Evolutionary conservation across 441 rosid species (phyloP).

Genomic region (Kokia cookei): DNA sequence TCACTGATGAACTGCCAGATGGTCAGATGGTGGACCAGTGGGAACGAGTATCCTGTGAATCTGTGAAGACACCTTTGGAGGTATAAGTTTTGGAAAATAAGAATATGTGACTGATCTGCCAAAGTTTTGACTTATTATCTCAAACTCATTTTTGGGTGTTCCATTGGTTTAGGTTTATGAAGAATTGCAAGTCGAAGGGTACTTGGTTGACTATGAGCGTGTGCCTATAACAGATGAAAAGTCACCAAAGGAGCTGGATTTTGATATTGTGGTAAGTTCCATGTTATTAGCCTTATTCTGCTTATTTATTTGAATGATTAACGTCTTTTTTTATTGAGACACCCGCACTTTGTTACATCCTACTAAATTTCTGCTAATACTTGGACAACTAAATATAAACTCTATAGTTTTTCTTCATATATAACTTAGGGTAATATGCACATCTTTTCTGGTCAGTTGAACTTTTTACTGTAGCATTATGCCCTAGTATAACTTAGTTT

Average conservation of each 20-base stretch:
- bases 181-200: slow-evolving; percentile 87
- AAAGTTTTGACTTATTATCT: slow-evolving; percentile 3
- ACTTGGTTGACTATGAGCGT: slow-evolving; percentile 90
- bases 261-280: slow-evolving; percentile 76
- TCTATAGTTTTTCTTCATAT: too few relatives aligned
- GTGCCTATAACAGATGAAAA: slow-evolving; percentile 99
- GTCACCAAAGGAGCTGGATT: slow-evolving; percentile 90
- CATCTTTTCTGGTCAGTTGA: too few relatives aligned
- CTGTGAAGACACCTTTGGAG: slow-evolving; percentile 94
- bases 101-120: slow-evolving; percentile 5
- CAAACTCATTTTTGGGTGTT: slow-evolving; percentile 13
- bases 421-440: too few relatives aligned
- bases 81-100: slow-evolving; percentile 31
- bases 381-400: neutral
- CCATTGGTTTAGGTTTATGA: slow-evolving; percentile 62
- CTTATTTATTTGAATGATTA: neutral
- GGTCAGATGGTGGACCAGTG: slow-evolving; percentile 99
- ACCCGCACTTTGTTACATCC: neutral
- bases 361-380: neutral
- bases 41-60: slow-evolving; percentile 91
- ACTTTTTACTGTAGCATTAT: neutral
- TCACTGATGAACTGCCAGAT: slow-evolving; percentile 98
- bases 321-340: neutral
- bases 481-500: neutral
- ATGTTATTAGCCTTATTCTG: slow-evolving; percentile 8